These are phyloP conservation scores for Rhizoclosmatium globosum DNA, from an alignment of 192 early-diverging fungal species.

Conservation along the genomic window DNA sequence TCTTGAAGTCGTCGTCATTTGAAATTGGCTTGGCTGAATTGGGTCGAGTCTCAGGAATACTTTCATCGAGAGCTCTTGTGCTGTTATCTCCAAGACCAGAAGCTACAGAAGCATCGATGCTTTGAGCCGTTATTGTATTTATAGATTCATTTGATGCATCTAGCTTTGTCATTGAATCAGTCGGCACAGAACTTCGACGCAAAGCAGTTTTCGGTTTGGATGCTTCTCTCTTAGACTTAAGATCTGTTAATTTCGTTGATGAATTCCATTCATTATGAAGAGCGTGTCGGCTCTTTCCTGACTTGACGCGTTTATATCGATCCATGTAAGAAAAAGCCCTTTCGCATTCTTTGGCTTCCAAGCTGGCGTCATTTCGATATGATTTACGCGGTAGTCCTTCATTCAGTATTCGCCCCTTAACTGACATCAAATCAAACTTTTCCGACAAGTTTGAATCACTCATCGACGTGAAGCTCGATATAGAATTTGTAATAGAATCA, in stretches of 20 bases:
- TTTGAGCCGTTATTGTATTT: neutral
- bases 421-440: neutral
- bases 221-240: too few relatives aligned
- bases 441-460: neutral
- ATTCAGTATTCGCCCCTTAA: neutral
- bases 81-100: neutral
- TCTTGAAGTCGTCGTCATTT: neutral
- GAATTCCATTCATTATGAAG: constrained; percentile 20
- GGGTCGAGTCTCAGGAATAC: neutral
- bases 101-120: neutral
- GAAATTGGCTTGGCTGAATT: neutral
- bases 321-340: neutral
- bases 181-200: too few relatives aligned
- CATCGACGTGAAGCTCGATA: too few relatives aligned
- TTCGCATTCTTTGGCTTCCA: neutral
- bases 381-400: neutral
- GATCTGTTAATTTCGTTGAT: neutral
- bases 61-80: neutral
- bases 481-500: neutral
- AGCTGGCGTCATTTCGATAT: constrained; percentile 3
- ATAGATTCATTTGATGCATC: too few relatives aligned
- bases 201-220: too few relatives aligned
- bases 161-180: too few relatives aligned
- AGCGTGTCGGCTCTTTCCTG: neutral
- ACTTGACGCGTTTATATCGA: constrained; percentile 12